phyloP scores from a whole-genome alignment of 2,329 filamentous ascomycete genomes.

The Aspergillus versicolor region DNA sequence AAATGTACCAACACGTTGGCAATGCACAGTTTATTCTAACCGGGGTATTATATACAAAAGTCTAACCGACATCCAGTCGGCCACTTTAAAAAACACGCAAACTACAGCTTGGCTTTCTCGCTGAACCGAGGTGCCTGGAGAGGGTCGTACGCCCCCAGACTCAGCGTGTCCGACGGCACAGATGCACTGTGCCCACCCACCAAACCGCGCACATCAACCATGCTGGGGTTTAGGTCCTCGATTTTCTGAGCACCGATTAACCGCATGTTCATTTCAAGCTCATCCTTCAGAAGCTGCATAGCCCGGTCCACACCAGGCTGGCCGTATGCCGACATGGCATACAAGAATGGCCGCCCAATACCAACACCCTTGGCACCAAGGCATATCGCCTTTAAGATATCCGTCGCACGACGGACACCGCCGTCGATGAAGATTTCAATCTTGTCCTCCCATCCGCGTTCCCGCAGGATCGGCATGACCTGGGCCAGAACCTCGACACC shows the following conservation, averaged over 20 bases:
- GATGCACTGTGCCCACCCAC: conserved; percentile 55
- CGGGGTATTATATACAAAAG: conserved; percentile 8
- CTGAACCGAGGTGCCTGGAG: conserved; percentile 50
- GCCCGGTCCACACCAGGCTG: conserved; percentile 82
- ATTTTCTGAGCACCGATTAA: conserved; percentile 77
- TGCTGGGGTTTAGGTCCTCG: conserved; percentile 72
- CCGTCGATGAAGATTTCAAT: conserved; percentile 92
- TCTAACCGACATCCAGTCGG: background rate
- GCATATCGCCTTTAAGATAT: conserved; percentile 93
- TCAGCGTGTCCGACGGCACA: conserved; percentile 63
- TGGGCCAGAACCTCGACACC: conserved; percentile 89
- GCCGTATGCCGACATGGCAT: conserved; percentile 93
- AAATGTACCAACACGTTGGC: no score
- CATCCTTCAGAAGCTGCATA: conserved; percentile 89
- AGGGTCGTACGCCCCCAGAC: conserved; percentile 57
- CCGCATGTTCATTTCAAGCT: conserved; percentile 99
- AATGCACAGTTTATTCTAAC: background rate
- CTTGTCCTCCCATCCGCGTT: conserved; percentile 69
- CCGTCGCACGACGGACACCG: conserved; percentile 83
- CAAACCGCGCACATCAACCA: conserved; percentile 76
- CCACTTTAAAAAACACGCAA: background rate
- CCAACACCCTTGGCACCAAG: conserved; percentile 89
- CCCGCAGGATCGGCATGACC: conserved; percentile 81
- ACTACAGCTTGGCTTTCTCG: conserved; percentile 48
- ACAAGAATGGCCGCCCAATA: conserved; percentile 91